A percentile compares a stretch with the other conserved stretches of the same genome.
Evolutionary conservation across 352 stramenopile genomes (phyloP).

Genomic region (Phytopythium chamaehyphon): DNA sequence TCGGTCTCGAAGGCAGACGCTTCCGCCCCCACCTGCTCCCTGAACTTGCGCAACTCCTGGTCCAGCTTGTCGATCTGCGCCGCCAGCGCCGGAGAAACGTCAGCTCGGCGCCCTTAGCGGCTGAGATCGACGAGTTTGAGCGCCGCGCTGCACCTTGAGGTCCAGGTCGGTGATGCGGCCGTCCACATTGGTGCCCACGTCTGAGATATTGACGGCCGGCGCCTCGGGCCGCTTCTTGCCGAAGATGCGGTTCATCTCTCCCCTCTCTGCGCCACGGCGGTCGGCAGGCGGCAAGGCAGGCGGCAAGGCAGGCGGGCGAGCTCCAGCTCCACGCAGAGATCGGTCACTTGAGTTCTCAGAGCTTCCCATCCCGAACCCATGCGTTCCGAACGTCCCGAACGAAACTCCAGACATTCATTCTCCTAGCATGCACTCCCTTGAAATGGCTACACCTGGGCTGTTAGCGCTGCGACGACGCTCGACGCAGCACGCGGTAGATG

Average conservation of each 20-base stretch:
- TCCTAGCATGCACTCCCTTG: not conserved
- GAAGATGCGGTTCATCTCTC: slow-evolving; percentile 80
- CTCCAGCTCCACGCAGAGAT: too few species aligned
- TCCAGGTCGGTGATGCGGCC: slow-evolving; percentile 72
- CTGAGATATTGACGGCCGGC: slow-evolving; percentile 67
- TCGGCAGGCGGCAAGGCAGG: not conserved
- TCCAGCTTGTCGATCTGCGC: slow-evolving; percentile 75
- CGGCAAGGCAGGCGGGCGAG: too few species aligned
- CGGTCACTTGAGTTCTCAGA: too few species aligned
- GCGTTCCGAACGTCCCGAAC: slow-evolving; percentile 1
- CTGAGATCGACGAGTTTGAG: too few species aligned
- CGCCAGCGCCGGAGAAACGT: not conserved
- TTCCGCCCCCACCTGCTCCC: slow-evolving; percentile 37
- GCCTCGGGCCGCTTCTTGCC: slow-evolving; percentile 77
- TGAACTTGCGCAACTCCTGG: slow-evolving; percentile 79
- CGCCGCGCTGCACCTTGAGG: slow-evolving; percentile 51
- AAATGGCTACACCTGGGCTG: not conserved
- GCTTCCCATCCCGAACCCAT: too few species aligned
- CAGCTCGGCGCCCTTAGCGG: not conserved
- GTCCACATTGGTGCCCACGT: slow-evolving; percentile 76
- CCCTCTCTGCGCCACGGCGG: too few species aligned
- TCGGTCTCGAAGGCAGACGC: too few species aligned
- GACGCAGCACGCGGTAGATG: slow-evolving; percentile 68
- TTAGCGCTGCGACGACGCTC: slow-evolving; percentile 10
- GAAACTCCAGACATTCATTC: not conserved